These are phyloP conservation scores for Neonectria magnoliae DNA, from an alignment of 2,329 filamentous ascomycete species.

Conservation along the genomic window DNA sequence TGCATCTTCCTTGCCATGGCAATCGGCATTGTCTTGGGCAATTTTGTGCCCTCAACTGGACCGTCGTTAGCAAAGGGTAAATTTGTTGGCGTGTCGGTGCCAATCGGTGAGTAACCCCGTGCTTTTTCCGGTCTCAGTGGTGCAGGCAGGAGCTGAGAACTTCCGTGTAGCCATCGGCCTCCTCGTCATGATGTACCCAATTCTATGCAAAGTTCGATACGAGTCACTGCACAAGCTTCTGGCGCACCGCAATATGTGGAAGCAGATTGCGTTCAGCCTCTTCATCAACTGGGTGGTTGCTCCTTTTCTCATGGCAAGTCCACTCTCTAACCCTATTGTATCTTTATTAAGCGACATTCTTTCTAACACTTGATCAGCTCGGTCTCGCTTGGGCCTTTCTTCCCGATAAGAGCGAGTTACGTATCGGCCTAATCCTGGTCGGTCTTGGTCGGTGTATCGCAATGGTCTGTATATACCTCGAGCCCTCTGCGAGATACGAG, in stretches of 20 bases:
- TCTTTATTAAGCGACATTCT: too few species aligned
- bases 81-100: slow-evolving; percentile 75
- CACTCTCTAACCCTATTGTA: too few species aligned
- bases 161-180: slow-evolving; percentile 72
- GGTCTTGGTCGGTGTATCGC: slow-evolving; percentile 88
- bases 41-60: slow-evolving; percentile 73
- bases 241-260: slow-evolving; percentile 71
- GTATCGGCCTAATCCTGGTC: slow-evolving; percentile 80
- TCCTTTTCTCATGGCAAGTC: slow-evolving; percentile 79
- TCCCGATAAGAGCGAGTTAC: slow-evolving; percentile 65
- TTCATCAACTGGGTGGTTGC: slow-evolving; percentile 86
- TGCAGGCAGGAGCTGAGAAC: not conserved
- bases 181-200: slow-evolving; percentile 94
- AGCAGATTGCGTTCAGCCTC: slow-evolving; percentile 80
- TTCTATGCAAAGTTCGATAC: slow-evolving; percentile 85
- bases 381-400: slow-evolving; percentile 75
- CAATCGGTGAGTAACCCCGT: slow-evolving; percentile 61
- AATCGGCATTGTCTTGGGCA: slow-evolving; percentile 78
- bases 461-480: slow-evolving; percentile 68
- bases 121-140: not conserved
- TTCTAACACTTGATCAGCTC: slow-evolving; percentile 62
- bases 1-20: slow-evolving; percentile 86
- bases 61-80: slow-evolving; percentile 73
- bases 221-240: slow-evolving; percentile 78
- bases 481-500: slow-evolving; percentile 41